Evolutionary conservation across 1,284 basidiomycete species (phyloP).

Genomic region (Microbotryum scabiosae): DNA sequence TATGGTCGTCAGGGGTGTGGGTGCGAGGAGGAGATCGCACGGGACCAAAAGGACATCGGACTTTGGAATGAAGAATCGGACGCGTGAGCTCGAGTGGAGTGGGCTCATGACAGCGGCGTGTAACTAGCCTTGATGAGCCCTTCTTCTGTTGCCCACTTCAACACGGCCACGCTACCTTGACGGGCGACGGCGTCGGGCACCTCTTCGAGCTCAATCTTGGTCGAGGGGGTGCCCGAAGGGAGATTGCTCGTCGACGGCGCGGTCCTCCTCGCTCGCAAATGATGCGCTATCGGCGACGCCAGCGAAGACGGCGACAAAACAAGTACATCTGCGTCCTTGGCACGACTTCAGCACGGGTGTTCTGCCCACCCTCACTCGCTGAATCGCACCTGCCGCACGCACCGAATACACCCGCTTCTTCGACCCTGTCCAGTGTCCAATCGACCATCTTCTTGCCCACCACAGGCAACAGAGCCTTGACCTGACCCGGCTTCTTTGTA

Average conservation of each 20-base stretch:
- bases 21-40: conserved; percentile 72
- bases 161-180: conserved; percentile 17
- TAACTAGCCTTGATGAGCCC: conserved; percentile 29
- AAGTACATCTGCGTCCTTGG: conserved; percentile 56
- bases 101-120: background rate
- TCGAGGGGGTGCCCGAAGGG: conserved; percentile 3
- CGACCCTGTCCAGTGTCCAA: conserved; percentile 73
- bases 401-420: conserved; percentile 78
- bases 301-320: conserved; percentile 56
- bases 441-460: conserved; percentile 81
- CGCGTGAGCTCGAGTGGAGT: background rate
- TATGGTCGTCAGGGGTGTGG: conserved; percentile 43
- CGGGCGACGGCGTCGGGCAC: conserved; percentile 26
- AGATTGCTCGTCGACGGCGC: conserved; percentile 5
- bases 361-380: background rate
- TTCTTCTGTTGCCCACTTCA: conserved; percentile 30
- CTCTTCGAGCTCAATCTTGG: conserved; percentile 31
- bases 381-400: conserved; percentile 19
- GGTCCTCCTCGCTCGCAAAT: conserved; percentile 27
- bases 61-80: conserved; percentile 28
- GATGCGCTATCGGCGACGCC: conserved; percentile 26
- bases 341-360: background rate
- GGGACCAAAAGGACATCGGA: conserved; percentile 83
- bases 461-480: conserved; percentile 77
- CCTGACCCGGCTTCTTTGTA: conserved; percentile 11